Evolutionary conservation across 148 eudicot genomes (phyloP).

Genomic region (Rhododendron vialii): DNA sequence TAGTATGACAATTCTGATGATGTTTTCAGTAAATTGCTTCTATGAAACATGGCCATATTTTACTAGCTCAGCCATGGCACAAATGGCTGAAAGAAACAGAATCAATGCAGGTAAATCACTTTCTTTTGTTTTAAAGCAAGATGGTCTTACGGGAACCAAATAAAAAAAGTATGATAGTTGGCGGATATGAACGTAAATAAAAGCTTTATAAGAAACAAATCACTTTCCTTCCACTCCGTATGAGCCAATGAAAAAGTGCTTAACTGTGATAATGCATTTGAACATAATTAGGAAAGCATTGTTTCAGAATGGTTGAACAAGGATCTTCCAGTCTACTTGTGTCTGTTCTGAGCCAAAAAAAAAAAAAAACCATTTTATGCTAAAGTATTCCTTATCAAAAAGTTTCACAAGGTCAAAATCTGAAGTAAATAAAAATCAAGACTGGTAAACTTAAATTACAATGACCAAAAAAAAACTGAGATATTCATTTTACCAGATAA

Average conservation of each 20-base stretch:
- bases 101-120: neutral
- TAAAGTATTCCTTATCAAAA: neutral
- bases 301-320: no score
- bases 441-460: neutral
- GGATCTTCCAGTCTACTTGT: no score
- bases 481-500: neutral
- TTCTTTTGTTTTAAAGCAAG: neutral
- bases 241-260: no score
- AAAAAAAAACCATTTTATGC: no score
- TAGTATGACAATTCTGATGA: neutral
- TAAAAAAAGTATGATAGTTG: no score
- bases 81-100: neutral
- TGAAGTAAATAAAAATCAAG: neutral
- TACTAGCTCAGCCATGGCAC: neutral
- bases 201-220: no score
- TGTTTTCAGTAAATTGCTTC: neutral
- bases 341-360: no score
- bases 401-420: neutral
- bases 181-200: neutral
- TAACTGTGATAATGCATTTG: no score
- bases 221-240: no score
- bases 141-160: no score
- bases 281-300: no score
- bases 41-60: neutral
- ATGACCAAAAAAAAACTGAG: neutral